phyloP scores from a whole-genome alignment of 2,329 filamentous ascomycete species.

The Stemphylium lycopersici region DNA sequence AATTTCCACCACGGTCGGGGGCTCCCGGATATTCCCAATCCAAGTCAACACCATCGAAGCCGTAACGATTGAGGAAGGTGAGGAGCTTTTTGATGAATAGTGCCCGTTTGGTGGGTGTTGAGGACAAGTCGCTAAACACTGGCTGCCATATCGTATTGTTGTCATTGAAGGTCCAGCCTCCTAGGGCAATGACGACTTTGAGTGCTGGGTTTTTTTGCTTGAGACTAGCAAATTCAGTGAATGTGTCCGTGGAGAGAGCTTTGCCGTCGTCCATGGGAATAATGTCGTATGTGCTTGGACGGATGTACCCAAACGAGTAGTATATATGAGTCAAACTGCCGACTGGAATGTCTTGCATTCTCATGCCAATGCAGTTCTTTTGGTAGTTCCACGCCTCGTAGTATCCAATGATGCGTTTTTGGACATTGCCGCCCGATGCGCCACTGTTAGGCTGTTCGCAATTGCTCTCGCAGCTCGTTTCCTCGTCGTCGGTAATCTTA shows the following conservation, averaged over 20 bases:
- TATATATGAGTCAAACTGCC: neutral
- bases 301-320: constrained; percentile 4
- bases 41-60: constrained; percentile 54
- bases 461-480: constrained; percentile 7
- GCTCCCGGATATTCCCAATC: constrained; percentile 50
- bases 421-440: neutral
- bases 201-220: too few species aligned
- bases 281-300: neutral
- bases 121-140: constrained; percentile 40
- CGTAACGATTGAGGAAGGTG: constrained; percentile 49
- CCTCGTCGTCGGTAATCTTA: too few species aligned
- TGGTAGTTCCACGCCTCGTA: constrained; percentile 6
- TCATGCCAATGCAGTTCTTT: neutral
- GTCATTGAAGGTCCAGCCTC: too few species aligned
- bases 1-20: constrained; percentile 5
- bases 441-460: constrained; percentile 1
- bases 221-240: too few species aligned
- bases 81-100: constrained; percentile 47
- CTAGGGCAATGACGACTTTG: too few species aligned
- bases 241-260: neutral
- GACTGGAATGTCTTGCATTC: neutral
- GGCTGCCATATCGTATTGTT: too few species aligned
- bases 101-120: constrained; percentile 16
- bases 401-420: constrained; percentile 4
- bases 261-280: neutral